Evolutionary conservation across 1,139 yeast species (phyloP), one percentile per base, ranked within the genome.

Genomic region (Yamadazyma epiphylla): DNA sequence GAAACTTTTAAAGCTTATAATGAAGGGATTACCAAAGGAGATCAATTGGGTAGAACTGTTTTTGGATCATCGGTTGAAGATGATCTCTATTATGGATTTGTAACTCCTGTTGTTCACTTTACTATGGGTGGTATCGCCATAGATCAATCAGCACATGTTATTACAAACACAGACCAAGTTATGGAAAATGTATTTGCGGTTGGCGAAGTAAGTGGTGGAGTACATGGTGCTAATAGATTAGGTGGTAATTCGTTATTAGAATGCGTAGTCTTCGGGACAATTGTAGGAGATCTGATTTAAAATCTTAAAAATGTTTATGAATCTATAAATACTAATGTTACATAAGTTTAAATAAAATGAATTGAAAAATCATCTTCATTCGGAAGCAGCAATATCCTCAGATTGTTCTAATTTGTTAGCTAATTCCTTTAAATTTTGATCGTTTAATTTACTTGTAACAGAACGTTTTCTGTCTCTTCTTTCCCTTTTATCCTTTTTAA

Each of bases 61-160:
- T 57, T 56, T 42, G 66, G 54, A 1, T 33, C 38, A 15, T 19
- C 26, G 4, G 43, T 54, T 24, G 35, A 36, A 19, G 28, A 34
- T 2, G 30, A 40, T 12, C 39, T 51, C 24, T 60, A 49, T 32
- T 59, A 42, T 41, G 70, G 69, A 1, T 43, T 60, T 13, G 53
- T 60, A 1, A 63, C 69, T 2, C 70, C 69, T 1, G 66, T 60
- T 3, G 37, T 62, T 11, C 70, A 63, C 41, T 63, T 58, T 33
- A 47, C 66, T 3, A 63, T 63, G 69, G 70, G 70, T 9, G 70
- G 70, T 4, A 45, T 63, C 12, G 52, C 55, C 24, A 56, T 61
- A 7, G 53, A 58, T 32, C 30, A 42, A 11, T 11, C 43, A 13
- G 58, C 55, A 3, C 55, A 55, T 26, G 65, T 58, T 1, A 27